Evolutionary conservation across 768 basidiomycete genomes (phyloP), one percentile per base, ranked within the genome.

Genomic region (Butyriboletus loyo): DNA sequence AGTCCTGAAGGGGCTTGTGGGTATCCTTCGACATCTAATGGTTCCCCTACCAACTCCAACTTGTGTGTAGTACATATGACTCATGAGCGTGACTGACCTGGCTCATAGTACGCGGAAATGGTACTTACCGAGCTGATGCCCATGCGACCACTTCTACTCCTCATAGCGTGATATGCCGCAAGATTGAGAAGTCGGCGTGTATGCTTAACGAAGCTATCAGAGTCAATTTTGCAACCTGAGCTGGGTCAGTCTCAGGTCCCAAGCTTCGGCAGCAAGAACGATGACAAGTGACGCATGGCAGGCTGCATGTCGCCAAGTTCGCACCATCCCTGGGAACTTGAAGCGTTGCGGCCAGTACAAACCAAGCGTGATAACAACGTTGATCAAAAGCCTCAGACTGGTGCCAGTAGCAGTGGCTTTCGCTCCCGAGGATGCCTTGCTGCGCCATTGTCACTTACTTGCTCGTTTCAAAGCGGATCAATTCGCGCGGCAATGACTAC

Each of bases 21-120:
- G 62, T 90, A 90, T 8, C 69, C 69, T 22, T 83, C 75, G 1
- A 83, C 81, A 46, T 89, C 83, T 17, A 89, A 63, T 14, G 77
- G 76, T 27, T 73, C 71, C 55, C 77, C 76, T 6, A 73, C 52
- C 42, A 73, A 30, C 66, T 68, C 52, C 42, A 73, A 30, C 66
- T 68, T 44, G 54, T 2, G 22, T 39, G 22, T 9, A 7, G 10
- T 5, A 38, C 25, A 44, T 22, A 49, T 35, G 31, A 38, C 25
- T 41, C 19, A 49, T 35, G 31, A 46, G 32, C 36, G 21, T 49
- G 36, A 37, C 13, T 31, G 19, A 28, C 27, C 15, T 40, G 24
- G 22, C 40, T 13, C 39, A 17, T 41, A n/a, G 19, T 22, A 37
- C 32, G 9, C 32, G 9, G 17, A 32, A 28, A 37, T 5, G 6